phyloP scores from a whole-genome alignment of 1,284 basidiomycete species.

The Cryptococcus sp. region DNA sequence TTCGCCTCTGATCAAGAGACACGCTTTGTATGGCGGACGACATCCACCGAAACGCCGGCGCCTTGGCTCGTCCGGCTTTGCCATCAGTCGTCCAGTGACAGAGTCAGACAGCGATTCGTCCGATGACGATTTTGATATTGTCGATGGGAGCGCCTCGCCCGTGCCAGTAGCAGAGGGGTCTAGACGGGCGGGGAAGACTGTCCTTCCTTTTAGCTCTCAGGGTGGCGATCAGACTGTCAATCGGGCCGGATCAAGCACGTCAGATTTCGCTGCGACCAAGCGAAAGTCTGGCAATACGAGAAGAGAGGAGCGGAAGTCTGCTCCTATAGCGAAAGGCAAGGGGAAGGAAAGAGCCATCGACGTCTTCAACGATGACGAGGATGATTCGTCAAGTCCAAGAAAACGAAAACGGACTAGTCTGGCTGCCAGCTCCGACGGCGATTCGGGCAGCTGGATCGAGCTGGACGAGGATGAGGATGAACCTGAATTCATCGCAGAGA shows the following conservation, averaged over 20 bases:
- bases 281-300: neutral
- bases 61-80: conserved; percentile 31
- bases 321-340: conserved; percentile 17
- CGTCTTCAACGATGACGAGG: conserved; percentile 16
- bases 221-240: neutral
- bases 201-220: neutral
- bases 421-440: conserved; percentile 11
- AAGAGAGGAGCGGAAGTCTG: conserved; percentile 4
- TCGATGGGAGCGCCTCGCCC: neutral
- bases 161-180: neutral
- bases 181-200: neutral
- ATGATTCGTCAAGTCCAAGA: conserved; percentile 25
- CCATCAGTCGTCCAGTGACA: conserved; percentile 8
- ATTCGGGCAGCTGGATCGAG: conserved; percentile 42
- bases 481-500: conserved; percentile 49
- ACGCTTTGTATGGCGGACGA: conserved; percentile 21
- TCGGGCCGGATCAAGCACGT: neutral
- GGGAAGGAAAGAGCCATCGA: conserved; percentile 3
- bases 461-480: conserved; percentile 39
- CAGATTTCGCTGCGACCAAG: conserved; percentile 16
- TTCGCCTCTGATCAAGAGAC: conserved; percentile 35
- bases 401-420: conserved; percentile 35
- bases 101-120: conserved; percentile 8
- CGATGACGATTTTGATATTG: conserved; percentile 10
- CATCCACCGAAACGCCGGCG: conserved; percentile 38